Evolutionary conservation across 371 early-diverging fungal species (phyloP), one percentile per base, ranked within the genome.

Genomic region (Actinomortierella ambigua): DNA sequence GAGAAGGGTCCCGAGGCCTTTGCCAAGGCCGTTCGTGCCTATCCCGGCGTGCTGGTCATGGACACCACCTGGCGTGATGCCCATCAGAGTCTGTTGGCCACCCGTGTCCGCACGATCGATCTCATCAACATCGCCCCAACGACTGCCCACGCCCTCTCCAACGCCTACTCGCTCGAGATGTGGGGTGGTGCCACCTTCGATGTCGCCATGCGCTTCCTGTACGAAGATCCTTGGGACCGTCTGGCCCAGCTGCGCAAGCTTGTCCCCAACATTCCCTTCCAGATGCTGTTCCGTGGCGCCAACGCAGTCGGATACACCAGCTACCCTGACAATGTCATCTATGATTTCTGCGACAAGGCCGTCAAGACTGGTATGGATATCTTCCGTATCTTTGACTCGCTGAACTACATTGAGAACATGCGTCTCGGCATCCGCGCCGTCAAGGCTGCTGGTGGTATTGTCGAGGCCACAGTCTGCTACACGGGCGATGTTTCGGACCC

Each of bases 121-220:
- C 75, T 89, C 20, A 56, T 86, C 55, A 85, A 88, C 59, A 91
- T 96, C 77, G 98, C 98, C 9, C 82, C 90, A 11, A 81, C 88
- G 39, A 96, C 98, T 3, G 86, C 95, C 2, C 94, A 94, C 71
- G 95, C 91, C 22, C 79, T 97, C 58, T 68, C 82, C 41, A 92
- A 93, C 57, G 93, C 95, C 13, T 97, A 91, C 79, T 87, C 95
- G 13, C 81, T 96, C 20, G 98, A 96, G 77, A 91, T 92, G 82
- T 94, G 93, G 93, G 94, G 93, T 59, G 96, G 96, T 34, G 98
- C 96, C 28, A 96, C 97, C 0, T 97, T 97, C 75, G 97, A 97
- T 75, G 97, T 97, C 13, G 88, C 95, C 1, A 88, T 96, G 91
- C 90, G 96, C 51, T 97, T 96, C 89, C 79, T 96, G 63, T 85